Evolutionary conservation across 1,284 basidiomycete genomes (phyloP), one percentile per base, ranked within the genome.

Genomic region (Heterobasidion irregulare): DNA sequence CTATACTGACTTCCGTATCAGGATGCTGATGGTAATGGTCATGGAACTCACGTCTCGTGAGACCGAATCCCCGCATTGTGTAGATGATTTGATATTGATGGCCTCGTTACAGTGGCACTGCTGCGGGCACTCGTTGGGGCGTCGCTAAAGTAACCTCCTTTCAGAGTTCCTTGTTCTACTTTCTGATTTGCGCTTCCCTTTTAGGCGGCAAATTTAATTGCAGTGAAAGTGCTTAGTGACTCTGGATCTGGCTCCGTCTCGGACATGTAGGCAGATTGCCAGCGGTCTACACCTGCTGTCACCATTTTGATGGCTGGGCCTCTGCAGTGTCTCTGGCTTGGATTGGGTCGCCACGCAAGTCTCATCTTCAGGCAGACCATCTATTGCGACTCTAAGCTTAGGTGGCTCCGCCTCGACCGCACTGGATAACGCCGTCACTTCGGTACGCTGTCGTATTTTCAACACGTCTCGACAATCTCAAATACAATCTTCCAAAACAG

Each of bases 221-320:
- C 86, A 52, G 86, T 89, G 72, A 89, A 89, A 74, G 86, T 89
- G 18, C 77, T 89, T 56, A 78, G 79, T 47, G 76, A 79, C 55
- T 71, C 76, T 78, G 80, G 79, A 76, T 54, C 76, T 33, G 63
- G 62, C 34, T 46, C 19, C 13, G 54, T 59, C 18, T 63, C 62
- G 19, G 62, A 63, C 56, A 61, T 65, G 63, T 63, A 41, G 32
- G 63, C 54, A 10, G 10, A 32, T 10, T 18, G 6, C 19, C 5
- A 15, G 12, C 4, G 5, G 26, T 26, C 26, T 26, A 26, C 26
- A 26, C 26, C 26, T 26, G 26, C 26, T 4, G 38, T 32, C 15
- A 18, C 18, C 35, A 35, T 53, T 6, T 18, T 32, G 33, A 47
- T 47, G 46, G 3, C 6, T 46, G 48, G 8, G 41, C 38, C 26